Evolutionary conservation across 192 early-diverging fungal species (phyloP).

Genomic region (Coemansia sp.): DNA sequence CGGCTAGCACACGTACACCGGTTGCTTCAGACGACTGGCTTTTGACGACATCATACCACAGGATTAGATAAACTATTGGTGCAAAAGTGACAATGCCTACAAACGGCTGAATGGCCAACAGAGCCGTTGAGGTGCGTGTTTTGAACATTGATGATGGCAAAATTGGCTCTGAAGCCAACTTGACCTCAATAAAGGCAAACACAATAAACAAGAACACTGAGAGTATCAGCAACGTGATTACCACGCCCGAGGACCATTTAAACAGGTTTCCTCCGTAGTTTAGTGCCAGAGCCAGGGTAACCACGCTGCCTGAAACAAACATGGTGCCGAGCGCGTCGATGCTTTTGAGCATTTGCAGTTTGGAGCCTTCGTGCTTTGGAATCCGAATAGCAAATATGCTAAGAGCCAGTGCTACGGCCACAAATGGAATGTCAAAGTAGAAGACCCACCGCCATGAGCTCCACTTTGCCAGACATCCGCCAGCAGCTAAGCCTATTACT

Average conservation of each 20-base stretch:
- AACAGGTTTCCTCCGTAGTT: constrained; percentile 61
- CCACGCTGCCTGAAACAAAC: constrained; percentile 38
- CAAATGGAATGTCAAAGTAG: constrained; percentile 40
- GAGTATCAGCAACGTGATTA: constrained; percentile 57
- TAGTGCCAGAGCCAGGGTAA: constrained; percentile 57
- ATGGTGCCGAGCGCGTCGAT: constrained; percentile 58
- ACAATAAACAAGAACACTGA: constrained; percentile 53
- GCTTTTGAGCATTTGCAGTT: constrained; percentile 30
- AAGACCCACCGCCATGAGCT: constrained; percentile 58
- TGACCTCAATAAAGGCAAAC: constrained; percentile 64
- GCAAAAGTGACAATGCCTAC: constrained; percentile 28
- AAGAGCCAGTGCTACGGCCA: constrained; percentile 39
- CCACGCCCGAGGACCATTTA: constrained; percentile 63
- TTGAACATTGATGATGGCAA: constrained; percentile 55
- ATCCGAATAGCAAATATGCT: constrained; percentile 24
- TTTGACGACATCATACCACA: constrained; percentile 65
- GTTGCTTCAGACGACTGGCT: constrained; percentile 11
- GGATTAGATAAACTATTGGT: constrained; percentile 58
- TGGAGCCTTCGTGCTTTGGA: constrained; percentile 3
- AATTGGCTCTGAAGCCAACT: constrained; percentile 58
- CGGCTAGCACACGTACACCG: constrained; percentile 19
- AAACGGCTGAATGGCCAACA: constrained; percentile 27
- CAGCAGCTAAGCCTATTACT: constrained; percentile 59
- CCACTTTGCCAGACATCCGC: constrained; percentile 40
- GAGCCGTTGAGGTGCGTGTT: constrained; percentile 31